Conservation (phyloP, 164 flowering plant genomes). For the Umbilicus rupestris region DNA sequence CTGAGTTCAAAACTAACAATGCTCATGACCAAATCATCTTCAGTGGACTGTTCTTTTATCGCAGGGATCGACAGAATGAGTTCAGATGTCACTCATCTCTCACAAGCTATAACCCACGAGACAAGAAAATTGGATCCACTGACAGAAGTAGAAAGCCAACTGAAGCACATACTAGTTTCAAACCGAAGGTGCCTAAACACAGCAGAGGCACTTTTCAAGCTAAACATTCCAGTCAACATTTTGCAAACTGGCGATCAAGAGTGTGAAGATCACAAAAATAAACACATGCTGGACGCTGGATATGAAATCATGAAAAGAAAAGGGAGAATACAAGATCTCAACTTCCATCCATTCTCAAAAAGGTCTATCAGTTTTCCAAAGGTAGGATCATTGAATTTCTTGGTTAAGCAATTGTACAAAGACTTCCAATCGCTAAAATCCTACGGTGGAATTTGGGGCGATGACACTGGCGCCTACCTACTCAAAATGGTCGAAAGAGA, state of each 20-base stretch:
- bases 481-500: constrained; percentile 54
- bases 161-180: constrained; percentile 48
- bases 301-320: constrained; percentile 72
- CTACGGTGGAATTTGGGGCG: constrained; percentile 24
- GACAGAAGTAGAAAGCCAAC: constrained; percentile 46
- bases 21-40: no score
- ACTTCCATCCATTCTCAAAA: constrained; percentile 24
- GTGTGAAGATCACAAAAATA: constrained; percentile 27
- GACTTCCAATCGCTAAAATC: constrained; percentile 43
- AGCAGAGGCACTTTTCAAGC: constrained; percentile 77
- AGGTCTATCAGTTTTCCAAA: constrained; percentile 16
- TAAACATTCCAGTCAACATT: constrained; percentile 49
- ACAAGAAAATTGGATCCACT: constrained; percentile 23
- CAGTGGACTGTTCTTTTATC: constrained; percentile 10
- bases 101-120: constrained; percentile 5
- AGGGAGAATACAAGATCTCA: constrained; percentile 53
- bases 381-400: constrained; percentile 43
- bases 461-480: constrained; percentile 30
- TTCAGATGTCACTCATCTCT: constrained; percentile 7
- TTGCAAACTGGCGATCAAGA: constrained; percentile 27
- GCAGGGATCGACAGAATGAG: constrained; percentile 21
- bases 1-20: not conserved
- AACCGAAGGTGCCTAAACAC: constrained; percentile 64
- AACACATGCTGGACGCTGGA: constrained; percentile 46
- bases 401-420: constrained; percentile 46